Conservation (phyloP, 1,284 basidiomycete genomes). For the Peniophora sp. region DNA sequence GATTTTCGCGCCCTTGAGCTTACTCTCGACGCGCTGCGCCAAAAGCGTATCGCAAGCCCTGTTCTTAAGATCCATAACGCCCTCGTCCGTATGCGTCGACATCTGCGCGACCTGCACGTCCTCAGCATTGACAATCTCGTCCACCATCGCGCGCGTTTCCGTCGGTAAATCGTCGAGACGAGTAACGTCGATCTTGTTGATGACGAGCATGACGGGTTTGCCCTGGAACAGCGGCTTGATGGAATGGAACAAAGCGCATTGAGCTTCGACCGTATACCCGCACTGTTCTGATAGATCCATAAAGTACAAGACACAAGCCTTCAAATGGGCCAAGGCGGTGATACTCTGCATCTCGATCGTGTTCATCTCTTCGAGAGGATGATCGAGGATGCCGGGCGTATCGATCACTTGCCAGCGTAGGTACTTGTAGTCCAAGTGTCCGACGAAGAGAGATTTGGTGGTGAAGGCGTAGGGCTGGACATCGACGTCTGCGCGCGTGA, state of each 20-base stretch:
- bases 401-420: conserved; percentile 97
- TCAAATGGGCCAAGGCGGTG: conserved; percentile 90
- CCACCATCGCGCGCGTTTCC: conserved; percentile 71
- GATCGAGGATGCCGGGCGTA: conserved; percentile 88
- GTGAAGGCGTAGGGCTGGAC: conserved; percentile 98
- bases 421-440: conserved; percentile 96
- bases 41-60: conserved; percentile 88
- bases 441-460: conserved; percentile 93
- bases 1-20: conserved; percentile 90
- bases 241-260: conserved; percentile 96
- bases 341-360: conserved; percentile 99
- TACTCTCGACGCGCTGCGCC: conserved; percentile 86
- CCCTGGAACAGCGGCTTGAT: conserved; percentile 93
- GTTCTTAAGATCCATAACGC: conserved; percentile 92
- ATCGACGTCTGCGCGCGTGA: conserved; percentile 94
- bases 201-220: conserved; percentile 87
- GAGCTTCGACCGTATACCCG: conserved; percentile 90
- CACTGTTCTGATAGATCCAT: conserved; percentile 97
- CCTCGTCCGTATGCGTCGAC: conserved; percentile 92
- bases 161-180: conserved; percentile 75
- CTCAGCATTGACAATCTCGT: conserved; percentile 75
- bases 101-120: conserved; percentile 73
- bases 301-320: conserved; percentile 89
- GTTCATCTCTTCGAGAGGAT: conserved; percentile 97
- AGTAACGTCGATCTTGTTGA: conserved; percentile 93